phyloP scores from a whole-genome alignment of 169 alveolate genomes.

The Toxoplasma gondii region DNA sequence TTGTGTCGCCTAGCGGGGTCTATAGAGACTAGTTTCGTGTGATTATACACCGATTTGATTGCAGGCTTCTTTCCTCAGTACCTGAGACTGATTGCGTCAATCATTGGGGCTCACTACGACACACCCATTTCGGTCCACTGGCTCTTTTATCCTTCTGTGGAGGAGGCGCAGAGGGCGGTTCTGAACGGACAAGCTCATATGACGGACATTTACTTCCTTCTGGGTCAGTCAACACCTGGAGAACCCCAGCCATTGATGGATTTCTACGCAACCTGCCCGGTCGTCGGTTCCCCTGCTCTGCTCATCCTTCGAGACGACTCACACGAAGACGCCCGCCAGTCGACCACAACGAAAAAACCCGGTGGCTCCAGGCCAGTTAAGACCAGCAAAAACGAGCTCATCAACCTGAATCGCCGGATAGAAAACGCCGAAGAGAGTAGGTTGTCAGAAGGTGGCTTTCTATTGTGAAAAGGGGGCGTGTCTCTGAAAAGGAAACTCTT shows the following conservation, averaged over 20 bases:
- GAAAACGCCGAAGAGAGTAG: not conserved
- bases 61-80: slow-evolving; percentile 57
- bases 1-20: too few species aligned
- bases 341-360: not conserved
- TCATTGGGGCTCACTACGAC: slow-evolving; percentile 20
- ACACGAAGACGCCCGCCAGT: not conserved
- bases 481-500: too few species aligned
- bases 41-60: too few species aligned
- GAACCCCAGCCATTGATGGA: slow-evolving; percentile 40
- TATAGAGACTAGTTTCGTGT: too few species aligned
- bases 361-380: not conserved
- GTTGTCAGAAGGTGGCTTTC: not conserved
- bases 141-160: slow-evolving; percentile 36
- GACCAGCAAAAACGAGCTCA: not conserved
- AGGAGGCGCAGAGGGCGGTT: slow-evolving; percentile 25
- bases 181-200: slow-evolving; percentile 49
- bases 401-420: not conserved
- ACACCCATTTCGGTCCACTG: slow-evolving; percentile 22
- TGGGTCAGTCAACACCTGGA: slow-evolving; percentile 50
- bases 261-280: slow-evolving; percentile 53
- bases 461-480: too few species aligned
- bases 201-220: slow-evolving; percentile 61
- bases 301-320: not conserved
- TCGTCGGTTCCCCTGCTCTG: slow-evolving; percentile 29
- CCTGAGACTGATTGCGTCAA: slow-evolving; percentile 16